Evolutionary conservation across 2,329 filamentous ascomycete species (phyloP).

Genomic region (Rosellinia necatrix): DNA sequence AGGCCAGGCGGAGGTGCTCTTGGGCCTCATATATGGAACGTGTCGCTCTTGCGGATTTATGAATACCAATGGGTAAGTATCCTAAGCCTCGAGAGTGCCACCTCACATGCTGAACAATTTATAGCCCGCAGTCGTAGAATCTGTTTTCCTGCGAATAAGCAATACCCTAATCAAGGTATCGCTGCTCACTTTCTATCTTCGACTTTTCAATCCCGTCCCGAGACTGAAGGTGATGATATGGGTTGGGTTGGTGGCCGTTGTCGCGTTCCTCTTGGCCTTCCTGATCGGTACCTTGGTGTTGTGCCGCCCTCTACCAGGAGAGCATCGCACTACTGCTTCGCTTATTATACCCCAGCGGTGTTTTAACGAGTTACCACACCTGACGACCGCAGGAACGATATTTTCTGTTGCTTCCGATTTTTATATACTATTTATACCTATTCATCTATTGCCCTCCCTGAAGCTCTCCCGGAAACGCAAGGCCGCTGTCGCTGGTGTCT

Average conservation of each 20-base stretch:
- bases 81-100: not conserved
- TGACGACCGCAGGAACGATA: constrained; percentile 12
- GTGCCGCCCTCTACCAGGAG: constrained; percentile 7
- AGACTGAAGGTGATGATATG: constrained; percentile 19
- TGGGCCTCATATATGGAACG: constrained; percentile 17
- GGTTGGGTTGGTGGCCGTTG: constrained; percentile 13
- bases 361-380: not conserved
- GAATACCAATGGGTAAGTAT: constrained; percentile 4
- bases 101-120: not conserved
- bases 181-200: constrained; percentile 24
- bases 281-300: constrained; percentile 13
- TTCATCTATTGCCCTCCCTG: constrained; percentile 17
- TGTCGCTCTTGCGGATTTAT: constrained; percentile 1
- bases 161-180: constrained; percentile 25
- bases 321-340: not conserved
- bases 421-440: constrained; percentile 24
- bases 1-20: constrained; percentile 7
- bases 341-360: not conserved
- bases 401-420: constrained; percentile 22
- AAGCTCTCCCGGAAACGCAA: constrained; percentile 21
- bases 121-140: constrained; percentile 7
- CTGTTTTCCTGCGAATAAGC: constrained; percentile 13
- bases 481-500: constrained; percentile 16
- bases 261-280: constrained; percentile 5
- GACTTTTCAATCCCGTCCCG: constrained; percentile 20